Percentiles rank a stretch among this genome's conserved stretches.
These are phyloP conservation scores for Boechera divaricarpa DNA, from an alignment of 345 rosid species.

Conservation along the genomic window DNA sequence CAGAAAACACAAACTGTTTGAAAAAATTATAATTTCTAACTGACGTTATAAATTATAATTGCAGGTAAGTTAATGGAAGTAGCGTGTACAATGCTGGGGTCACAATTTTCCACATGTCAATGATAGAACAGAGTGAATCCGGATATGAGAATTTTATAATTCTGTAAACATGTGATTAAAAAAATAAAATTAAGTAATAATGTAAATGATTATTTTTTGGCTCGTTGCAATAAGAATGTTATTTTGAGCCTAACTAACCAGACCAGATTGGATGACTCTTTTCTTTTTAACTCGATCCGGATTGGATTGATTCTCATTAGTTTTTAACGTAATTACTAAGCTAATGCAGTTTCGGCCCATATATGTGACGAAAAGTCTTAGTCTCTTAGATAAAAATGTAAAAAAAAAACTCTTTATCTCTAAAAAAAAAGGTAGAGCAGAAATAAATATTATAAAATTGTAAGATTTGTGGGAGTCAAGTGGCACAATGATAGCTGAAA, in stretches of 20 bases:
- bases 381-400: too few species aligned
- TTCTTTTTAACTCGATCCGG: neutral
- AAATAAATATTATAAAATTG: too few species aligned
- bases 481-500: too few species aligned
- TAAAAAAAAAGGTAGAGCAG: too few species aligned
- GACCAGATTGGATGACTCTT: neutral
- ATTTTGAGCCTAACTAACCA: neutral
- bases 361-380: neutral
- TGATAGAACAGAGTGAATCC: constrained; percentile 20
- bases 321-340: too few species aligned
- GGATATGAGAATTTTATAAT: constrained; percentile 29
- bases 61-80: constrained; percentile 48
- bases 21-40: neutral
- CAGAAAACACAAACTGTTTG: neutral
- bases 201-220: constrained; percentile 45
- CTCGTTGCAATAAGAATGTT: constrained; percentile 14
- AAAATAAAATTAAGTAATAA: constrained; percentile 15
- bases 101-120: constrained; percentile 35
- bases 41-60: neutral
- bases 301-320: neutral
- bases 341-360: neutral
- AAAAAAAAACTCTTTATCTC: too few species aligned
- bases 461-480: too few species aligned
- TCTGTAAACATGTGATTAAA: constrained; percentile 27
- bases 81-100: constrained; percentile 43